These are phyloP conservation scores for Erythrobasidium yunnanense DNA, from an alignment of 768 basidiomycete genomes.

Conservation along the genomic window DNA sequence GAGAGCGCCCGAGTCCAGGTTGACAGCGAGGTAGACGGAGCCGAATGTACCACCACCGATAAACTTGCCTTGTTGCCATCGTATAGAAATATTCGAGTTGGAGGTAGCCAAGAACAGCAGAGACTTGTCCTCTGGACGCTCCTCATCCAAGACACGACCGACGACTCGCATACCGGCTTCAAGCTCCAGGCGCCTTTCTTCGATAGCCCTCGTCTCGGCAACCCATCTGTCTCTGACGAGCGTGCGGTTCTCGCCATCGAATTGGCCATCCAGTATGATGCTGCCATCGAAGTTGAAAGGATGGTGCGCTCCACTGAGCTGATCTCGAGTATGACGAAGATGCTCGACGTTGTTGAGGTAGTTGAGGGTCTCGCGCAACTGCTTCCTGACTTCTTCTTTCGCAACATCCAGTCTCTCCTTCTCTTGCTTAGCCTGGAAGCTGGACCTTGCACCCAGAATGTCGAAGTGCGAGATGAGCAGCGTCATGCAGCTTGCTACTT, in stretches of 20 bases:
- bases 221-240: conserved; percentile 46
- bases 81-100: conserved; percentile 85
- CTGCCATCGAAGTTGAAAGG: neutral
- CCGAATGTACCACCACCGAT: conserved; percentile 98
- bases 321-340: too few species aligned
- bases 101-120: conserved; percentile 88
- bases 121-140: conserved; percentile 84
- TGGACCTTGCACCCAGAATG: conserved; percentile 86
- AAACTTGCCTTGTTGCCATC: conserved; percentile 97
- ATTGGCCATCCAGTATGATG: neutral
- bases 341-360: conserved; percentile 26
- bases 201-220: conserved; percentile 54
- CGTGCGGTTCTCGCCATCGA: conserved; percentile 31
- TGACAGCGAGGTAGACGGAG: conserved; percentile 97
- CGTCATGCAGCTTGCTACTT: conserved; percentile 91
- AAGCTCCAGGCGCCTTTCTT: conserved; percentile 53
- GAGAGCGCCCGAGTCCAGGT: conserved; percentile 83
- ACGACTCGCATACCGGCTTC: conserved; percentile 62
- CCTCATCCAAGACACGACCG: conserved; percentile 86
- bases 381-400: conserved; percentile 35
- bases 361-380: conserved; percentile 31
- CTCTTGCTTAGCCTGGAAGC: conserved; percentile 74
- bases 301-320: too few species aligned
- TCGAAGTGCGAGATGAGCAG: conserved; percentile 96
- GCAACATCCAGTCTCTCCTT: conserved; percentile 67